phyloP scores from a whole-genome alignment of 2,329 filamentous ascomycete species.

The Penicillium sp. region DNA sequence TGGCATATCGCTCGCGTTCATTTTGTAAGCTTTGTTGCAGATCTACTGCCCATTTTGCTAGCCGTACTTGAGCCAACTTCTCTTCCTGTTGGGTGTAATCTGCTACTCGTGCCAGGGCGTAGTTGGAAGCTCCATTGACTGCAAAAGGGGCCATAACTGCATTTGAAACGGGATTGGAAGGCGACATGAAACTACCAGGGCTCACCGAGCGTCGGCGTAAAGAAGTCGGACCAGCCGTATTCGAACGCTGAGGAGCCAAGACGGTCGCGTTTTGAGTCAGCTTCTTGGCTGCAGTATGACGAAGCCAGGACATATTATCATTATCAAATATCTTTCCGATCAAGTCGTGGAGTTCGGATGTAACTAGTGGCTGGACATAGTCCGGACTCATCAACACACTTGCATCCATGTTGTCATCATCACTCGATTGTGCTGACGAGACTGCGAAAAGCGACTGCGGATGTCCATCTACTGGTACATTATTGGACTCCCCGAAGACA shows the following conservation, averaged over 20 bases:
- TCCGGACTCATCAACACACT: slow-evolving; percentile 89
- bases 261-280: slow-evolving; percentile 65
- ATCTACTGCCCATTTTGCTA: slow-evolving; percentile 79
- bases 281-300: slow-evolving; percentile 79
- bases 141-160: slow-evolving; percentile 19
- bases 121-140: slow-evolving; percentile 39
- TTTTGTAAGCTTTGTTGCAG: slow-evolving; percentile 71
- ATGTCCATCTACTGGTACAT: slow-evolving; percentile 20
- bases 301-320: slow-evolving; percentile 74
- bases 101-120: slow-evolving; percentile 58
- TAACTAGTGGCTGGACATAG: slow-evolving; percentile 74
- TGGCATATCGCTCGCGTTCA: slow-evolving; percentile 67
- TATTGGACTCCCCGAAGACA: slow-evolving; percentile 51
- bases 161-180: slow-evolving; percentile 23
- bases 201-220: slow-evolving; percentile 19
- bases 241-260: slow-evolving; percentile 18
- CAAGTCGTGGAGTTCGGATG: slow-evolving; percentile 68
- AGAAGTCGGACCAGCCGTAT: slow-evolving; percentile 9
- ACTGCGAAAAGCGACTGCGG: slow-evolving; percentile 63
- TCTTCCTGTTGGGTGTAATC: slow-evolving; percentile 60
- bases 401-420: slow-evolving; percentile 84
- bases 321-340: slow-evolving; percentile 72
- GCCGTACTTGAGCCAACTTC: slow-evolving; percentile 61
- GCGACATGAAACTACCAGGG: slow-evolving; percentile 15
- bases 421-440: slow-evolving; percentile 67